A percentile compares a stretch with the other conserved stretches of the same genome.
phyloP scores from a whole-genome alignment of 257 asterid genomes.

The Penstemon davidsonii region DNA sequence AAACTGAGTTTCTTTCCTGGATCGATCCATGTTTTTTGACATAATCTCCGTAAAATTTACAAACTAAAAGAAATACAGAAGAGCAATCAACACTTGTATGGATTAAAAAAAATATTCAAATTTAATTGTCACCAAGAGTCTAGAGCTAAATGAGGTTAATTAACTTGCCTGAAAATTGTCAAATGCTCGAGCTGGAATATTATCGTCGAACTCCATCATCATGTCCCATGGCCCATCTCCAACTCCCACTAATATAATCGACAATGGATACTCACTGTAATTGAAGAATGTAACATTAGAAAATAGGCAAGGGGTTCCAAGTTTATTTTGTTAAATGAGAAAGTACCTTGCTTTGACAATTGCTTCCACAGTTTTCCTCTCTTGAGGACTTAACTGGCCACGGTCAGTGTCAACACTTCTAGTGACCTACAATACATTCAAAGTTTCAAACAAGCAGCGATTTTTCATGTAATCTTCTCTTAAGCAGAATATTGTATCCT shows the following conservation, averaged over 20 bases:
- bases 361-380: conserved; percentile 89
- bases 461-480: conserved; percentile 1
- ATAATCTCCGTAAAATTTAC: conserved; percentile 91
- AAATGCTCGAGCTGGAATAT: conserved; percentile 55
- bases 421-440: conserved; percentile 56
- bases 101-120: too few species aligned
- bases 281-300: conserved; percentile 15
- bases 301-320: not conserved
- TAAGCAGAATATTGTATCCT: not conserved
- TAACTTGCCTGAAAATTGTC: conserved; percentile 56
- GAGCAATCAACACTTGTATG: not conserved
- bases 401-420: conserved; percentile 81
- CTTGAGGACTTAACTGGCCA: conserved; percentile 88
- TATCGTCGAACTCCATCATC: conserved; percentile 21
- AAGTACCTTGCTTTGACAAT: conserved; percentile 92
- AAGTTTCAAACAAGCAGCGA: not conserved
- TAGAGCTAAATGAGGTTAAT: conserved; percentile 4
- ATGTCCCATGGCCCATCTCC: conserved; percentile 25
- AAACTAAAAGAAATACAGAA: conserved; percentile 51
- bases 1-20: conserved; percentile 93
- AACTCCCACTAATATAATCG: conserved; percentile 49
- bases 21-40: conserved; percentile 61
- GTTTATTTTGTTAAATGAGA: not conserved
- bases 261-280: conserved; percentile 50
- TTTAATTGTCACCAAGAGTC: not conserved